A percentile compares a stretch with the other conserved stretches of the same genome.
These are phyloP conservation scores for Geotrichum carabidarum DNA, from an alignment of 1,139 yeast genomes.

Conservation along the genomic window DNA sequence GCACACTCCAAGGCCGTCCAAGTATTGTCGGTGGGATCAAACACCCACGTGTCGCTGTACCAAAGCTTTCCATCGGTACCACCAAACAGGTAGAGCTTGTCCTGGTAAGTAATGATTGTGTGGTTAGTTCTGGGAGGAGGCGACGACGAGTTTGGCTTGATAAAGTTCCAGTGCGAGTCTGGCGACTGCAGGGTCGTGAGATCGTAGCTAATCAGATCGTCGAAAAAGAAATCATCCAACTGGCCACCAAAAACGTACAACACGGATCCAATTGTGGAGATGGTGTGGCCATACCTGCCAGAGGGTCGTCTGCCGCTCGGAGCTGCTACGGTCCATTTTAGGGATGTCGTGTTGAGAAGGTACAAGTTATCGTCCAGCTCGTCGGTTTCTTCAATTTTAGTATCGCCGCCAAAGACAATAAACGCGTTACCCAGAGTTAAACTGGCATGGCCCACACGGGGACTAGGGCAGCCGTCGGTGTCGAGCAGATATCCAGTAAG, in stretches of 20 bases:
- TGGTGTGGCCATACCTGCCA: slow-evolving; percentile 92
- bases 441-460: slow-evolving; percentile 94
- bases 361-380: slow-evolving; percentile 86
- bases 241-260: slow-evolving; percentile 94
- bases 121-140: slow-evolving; percentile 89
- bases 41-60: slow-evolving; percentile 75
- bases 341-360: slow-evolving; percentile 81
- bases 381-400: slow-evolving; percentile 69
- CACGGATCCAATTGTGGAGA: slow-evolving; percentile 62
- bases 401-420: slow-evolving; percentile 94
- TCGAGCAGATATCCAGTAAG: slow-evolving; percentile 61
- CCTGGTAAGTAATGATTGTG: slow-evolving; percentile 74
- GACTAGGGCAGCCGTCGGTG: slow-evolving; percentile 75
- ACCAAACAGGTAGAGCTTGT: slow-evolving; percentile 86
- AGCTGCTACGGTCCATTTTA: slow-evolving; percentile 84
- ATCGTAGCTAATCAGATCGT: slow-evolving; percentile 82
- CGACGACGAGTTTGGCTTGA: slow-evolving; percentile 49
- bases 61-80: slow-evolving; percentile 78
- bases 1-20: slow-evolving; percentile 54
- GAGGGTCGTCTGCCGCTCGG: slow-evolving; percentile 80
- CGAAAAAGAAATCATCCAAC: slow-evolving; percentile 78
- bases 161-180: slow-evolving; percentile 75
- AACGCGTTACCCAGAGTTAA: slow-evolving; percentile 92
- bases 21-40: slow-evolving; percentile 59
- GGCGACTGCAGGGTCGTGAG: slow-evolving; percentile 82